A percentile compares a stretch with the other conserved stretches of the same genome.
Conservation (phyloP, 2,329 filamentous ascomycete species). For the Colletotrichum graminicola region DNA sequence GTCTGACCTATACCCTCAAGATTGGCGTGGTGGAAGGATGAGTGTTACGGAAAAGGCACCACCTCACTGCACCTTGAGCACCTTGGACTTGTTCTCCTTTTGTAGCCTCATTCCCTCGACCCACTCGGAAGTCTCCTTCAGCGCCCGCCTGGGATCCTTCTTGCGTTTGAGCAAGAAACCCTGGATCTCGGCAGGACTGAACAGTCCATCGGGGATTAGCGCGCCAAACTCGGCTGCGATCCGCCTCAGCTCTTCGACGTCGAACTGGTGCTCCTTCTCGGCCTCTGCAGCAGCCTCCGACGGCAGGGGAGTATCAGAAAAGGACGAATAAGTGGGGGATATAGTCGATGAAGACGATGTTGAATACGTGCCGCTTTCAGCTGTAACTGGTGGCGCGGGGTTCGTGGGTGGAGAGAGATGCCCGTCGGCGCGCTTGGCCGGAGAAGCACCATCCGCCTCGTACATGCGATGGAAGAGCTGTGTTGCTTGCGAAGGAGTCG, state of each 20-base stretch:
- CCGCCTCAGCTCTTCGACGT: slow-evolving; percentile 54
- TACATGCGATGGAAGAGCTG: slow-evolving; percentile 75
- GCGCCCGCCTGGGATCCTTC: slow-evolving; percentile 66
- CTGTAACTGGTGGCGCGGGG: slow-evolving; percentile 16
- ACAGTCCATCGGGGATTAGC: slow-evolving; percentile 63
- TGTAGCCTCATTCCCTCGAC: slow-evolving; percentile 63
- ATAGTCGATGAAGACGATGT: slow-evolving; percentile 17
- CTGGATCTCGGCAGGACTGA: slow-evolving; percentile 74
- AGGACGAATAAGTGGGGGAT: not conserved
- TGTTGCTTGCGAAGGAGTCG: slow-evolving; percentile 59
- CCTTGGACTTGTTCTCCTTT: slow-evolving; percentile 63
- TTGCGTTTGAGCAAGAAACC: slow-evolving; percentile 74
- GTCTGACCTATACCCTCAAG: not conserved
- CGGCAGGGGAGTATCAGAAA: not conserved
- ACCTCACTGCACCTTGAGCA: slow-evolving; percentile 61
- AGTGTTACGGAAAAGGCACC: not conserved
- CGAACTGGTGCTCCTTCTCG: slow-evolving; percentile 39
- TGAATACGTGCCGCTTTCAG: slow-evolving; percentile 20
- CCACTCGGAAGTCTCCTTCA: slow-evolving; percentile 67
- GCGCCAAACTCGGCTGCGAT: slow-evolving; percentile 64
- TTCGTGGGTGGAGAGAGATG: slow-evolving; percentile 29
- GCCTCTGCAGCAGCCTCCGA: slow-evolving; percentile 1
- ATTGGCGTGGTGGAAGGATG: not conserved
- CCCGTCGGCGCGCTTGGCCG: slow-evolving; percentile 34
- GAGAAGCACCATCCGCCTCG: slow-evolving; percentile 53